Evolutionary conservation across 306 rosid species (phyloP).

Genomic region (Erythrophleum fordii): DNA sequence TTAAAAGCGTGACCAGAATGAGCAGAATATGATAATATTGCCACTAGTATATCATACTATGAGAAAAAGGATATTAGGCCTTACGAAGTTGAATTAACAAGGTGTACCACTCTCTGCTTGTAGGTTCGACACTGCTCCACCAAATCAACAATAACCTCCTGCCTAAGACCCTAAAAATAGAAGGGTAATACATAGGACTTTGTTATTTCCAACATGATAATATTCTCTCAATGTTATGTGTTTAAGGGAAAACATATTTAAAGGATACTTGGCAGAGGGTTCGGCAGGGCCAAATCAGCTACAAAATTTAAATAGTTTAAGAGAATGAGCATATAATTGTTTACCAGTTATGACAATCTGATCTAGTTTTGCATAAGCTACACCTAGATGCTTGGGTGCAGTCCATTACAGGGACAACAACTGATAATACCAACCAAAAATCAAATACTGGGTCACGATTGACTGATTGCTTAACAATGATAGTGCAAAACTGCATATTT

Average conservation of each 20-base stretch:
- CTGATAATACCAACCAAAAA: background rate
- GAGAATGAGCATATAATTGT: constrained; percentile 28
- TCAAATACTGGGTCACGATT: background rate
- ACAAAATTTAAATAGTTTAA: background rate
- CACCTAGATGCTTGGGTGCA: background rate
- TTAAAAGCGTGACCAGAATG: background rate
- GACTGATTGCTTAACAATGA: constrained; percentile 16
- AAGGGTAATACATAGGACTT: constrained; percentile 15
- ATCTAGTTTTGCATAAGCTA: background rate
- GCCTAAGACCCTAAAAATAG: constrained; percentile 75
- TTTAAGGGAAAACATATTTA: constrained; percentile 27
- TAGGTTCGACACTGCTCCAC: constrained; percentile 91
- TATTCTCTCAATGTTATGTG: background rate
- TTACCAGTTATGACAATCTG: constrained; percentile 19
- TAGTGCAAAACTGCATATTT: background rate
- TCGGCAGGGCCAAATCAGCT: constrained; percentile 19
- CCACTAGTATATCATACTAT: constrained; percentile 21
- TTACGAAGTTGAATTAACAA: constrained; percentile 96
- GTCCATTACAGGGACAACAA: constrained; percentile 25
- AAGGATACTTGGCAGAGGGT: background rate
- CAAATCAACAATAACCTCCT: constrained; percentile 95
- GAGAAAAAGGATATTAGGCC: constrained; percentile 39
- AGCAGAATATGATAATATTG: constrained; percentile 12
- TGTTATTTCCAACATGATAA: constrained; percentile 20
- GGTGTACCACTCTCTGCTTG: constrained; percentile 98